Percentiles rank a stretch among this genome's conserved stretches.
Evolutionary conservation across 352 stramenopile genomes (phyloP).

Genomic region (Globisporangium perplexum): DNA sequence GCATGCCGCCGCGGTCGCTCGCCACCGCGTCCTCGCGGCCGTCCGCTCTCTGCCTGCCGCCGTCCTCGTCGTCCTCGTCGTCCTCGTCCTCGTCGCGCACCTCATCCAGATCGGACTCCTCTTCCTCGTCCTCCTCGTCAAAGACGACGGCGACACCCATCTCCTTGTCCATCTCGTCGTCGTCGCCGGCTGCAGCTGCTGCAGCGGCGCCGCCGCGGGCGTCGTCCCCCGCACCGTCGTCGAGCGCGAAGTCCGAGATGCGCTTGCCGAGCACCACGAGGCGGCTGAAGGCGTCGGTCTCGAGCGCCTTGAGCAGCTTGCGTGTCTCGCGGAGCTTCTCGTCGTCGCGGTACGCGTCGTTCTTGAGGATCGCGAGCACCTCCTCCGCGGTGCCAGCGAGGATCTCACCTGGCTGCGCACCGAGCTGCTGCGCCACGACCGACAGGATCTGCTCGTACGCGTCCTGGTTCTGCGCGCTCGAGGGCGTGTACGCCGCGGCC

Average conservation of each 20-base stretch:
- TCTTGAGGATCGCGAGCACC: conserved; percentile 91
- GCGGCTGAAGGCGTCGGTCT: conserved; percentile 64
- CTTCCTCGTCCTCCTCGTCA: conserved; percentile 96
- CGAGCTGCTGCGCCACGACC: conserved; percentile 68
- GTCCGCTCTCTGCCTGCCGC: conserved; percentile 31
- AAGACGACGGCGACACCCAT: conserved; percentile 98
- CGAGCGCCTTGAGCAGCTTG: conserved; percentile 84
- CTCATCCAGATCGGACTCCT: conserved; percentile 92
- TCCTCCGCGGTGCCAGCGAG: conserved; percentile 89
- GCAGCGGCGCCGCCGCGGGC: conserved; percentile 6
- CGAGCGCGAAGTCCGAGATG: conserved; percentile 86
- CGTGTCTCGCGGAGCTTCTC: conserved; percentile 78
- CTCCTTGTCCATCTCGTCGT: conserved; percentile 91
- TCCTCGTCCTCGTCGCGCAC: conserved; percentile 67
- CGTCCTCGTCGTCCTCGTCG: conserved; percentile 31
- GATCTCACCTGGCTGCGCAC: conserved; percentile 89
- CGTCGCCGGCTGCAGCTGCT: conserved; percentile 22
- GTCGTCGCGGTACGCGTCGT: conserved; percentile 82
- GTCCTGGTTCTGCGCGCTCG: conserved; percentile 78
- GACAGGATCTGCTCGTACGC: conserved; percentile 89
- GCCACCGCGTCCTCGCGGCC: conserved; percentile 13
- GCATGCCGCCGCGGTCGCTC: conserved; percentile 36
- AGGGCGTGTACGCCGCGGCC: conserved; percentile 81
- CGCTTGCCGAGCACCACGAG: conserved; percentile 82
- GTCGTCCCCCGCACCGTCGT: conserved; percentile 13